Evolutionary conservation across 306 rosid genomes (phyloP).

Genomic region (Luffa acutangula): DNA sequence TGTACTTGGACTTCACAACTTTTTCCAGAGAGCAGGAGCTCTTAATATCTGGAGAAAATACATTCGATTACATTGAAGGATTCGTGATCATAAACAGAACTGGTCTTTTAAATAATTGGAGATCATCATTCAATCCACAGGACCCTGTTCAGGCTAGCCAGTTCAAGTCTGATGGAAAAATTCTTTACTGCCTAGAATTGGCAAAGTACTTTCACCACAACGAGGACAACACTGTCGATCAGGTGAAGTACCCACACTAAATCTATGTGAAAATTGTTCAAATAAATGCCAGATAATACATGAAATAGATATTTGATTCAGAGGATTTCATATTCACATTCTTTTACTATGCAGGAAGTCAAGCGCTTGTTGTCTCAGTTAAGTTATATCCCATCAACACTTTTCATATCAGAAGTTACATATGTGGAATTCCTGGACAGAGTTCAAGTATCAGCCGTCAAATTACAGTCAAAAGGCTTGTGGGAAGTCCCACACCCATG

Average conservation of each 20-base stretch:
- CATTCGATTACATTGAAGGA: constrained; percentile 83
- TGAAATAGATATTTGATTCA: not conserved
- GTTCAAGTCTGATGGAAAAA: constrained; percentile 82
- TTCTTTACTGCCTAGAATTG: constrained; percentile 77
- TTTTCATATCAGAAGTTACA: constrained; percentile 63
- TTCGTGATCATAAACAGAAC: constrained; percentile 90
- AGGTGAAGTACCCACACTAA: constrained; percentile 32
- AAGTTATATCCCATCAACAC: constrained; percentile 68
- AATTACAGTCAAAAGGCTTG: constrained; percentile 74
- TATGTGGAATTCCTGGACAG: constrained; percentile 77
- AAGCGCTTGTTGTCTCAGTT: constrained; percentile 30
- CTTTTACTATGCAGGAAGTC: constrained; percentile 50
- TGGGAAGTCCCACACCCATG: constrained; percentile 99
- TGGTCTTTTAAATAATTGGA: constrained; percentile 83
- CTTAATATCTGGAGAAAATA: constrained; percentile 42
- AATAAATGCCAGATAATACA: not conserved
- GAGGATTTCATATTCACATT: constrained; percentile 3
- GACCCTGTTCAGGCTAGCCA: constrained; percentile 78
- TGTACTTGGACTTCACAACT: constrained; percentile 38
- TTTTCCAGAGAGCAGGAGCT: constrained; percentile 76
- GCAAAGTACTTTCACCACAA: constrained; percentile 65
- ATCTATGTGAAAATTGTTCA: not conserved
- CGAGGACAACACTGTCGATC: constrained; percentile 24
- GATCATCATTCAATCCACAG: constrained; percentile 82
- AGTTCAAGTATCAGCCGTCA: constrained; percentile 78